phyloP scores from a whole-genome alignment of 176 grass and related monocot genomes.

The Echinochloa phyllopogon region DNA sequence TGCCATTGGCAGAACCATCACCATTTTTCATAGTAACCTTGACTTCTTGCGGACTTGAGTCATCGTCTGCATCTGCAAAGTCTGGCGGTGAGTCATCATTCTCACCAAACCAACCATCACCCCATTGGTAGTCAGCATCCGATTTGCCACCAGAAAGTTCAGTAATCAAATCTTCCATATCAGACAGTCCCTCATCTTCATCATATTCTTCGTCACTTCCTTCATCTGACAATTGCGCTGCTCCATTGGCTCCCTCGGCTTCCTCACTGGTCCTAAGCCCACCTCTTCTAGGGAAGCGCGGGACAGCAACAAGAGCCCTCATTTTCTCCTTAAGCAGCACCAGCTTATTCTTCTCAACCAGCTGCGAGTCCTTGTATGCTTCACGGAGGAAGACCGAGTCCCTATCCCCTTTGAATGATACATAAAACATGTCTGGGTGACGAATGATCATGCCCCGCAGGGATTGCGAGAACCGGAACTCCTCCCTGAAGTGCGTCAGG shows the following conservation, averaged over 20 bases:
- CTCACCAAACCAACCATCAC: slow-evolving; percentile 82
- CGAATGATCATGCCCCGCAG: slow-evolving; percentile 86
- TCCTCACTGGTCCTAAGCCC: slow-evolving; percentile 22
- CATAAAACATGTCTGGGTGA: slow-evolving; percentile 95
- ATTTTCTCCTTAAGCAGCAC: slow-evolving; percentile 96
- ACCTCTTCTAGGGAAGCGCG: slow-evolving; percentile 55
- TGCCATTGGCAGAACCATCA: slow-evolving; percentile 24
- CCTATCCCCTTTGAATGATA: slow-evolving; percentile 86
- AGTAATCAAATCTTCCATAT: slow-evolving; percentile 69
- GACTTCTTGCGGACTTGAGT: slow-evolving; percentile 38
- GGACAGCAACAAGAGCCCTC: slow-evolving; percentile 73
- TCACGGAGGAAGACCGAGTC: slow-evolving; percentile 94
- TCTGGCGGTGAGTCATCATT: slow-evolving; percentile 68
- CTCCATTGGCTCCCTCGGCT: slow-evolving; percentile 34
- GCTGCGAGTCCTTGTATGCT: slow-evolving; percentile 81
- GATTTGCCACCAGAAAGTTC: slow-evolving; percentile 64
- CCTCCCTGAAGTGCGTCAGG: slow-evolving; percentile 89
- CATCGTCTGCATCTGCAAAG: slow-evolving; percentile 76
- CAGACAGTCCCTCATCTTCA: slow-evolving; percentile 67
- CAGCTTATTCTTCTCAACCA: slow-evolving; percentile 82
- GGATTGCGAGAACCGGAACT: slow-evolving; percentile 91
- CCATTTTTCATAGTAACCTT: slow-evolving; percentile 35
- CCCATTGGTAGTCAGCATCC: slow-evolving; percentile 64
- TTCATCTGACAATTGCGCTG: background rate
- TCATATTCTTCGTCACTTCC: slow-evolving; percentile 45